These are phyloP conservation scores for Fusarium continuum DNA, from an alignment of 2,329 filamentous ascomycete genomes.

Conservation along the genomic window DNA sequence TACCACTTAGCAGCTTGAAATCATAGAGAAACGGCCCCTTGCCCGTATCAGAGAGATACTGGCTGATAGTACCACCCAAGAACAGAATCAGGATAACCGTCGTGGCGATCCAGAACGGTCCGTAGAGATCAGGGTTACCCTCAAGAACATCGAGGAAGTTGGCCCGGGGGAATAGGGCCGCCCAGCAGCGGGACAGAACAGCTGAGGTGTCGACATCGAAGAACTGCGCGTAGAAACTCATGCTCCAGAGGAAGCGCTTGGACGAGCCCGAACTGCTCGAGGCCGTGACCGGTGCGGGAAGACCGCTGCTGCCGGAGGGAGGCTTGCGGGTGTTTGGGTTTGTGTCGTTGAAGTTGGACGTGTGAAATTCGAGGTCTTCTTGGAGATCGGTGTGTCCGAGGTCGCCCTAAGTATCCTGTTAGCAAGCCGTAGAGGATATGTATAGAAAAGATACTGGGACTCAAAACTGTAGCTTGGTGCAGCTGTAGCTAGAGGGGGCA, in stretches of 20 bases:
- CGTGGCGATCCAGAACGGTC: slow-evolving; percentile 98
- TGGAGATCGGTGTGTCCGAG: slow-evolving; percentile 97
- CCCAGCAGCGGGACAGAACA: slow-evolving; percentile 85
- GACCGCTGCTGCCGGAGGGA: slow-evolving; percentile 56
- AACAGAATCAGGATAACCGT: slow-evolving; percentile 97
- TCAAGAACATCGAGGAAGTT: slow-evolving; percentile 98
- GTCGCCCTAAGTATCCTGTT: slow-evolving; percentile 73
- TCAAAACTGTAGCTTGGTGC: slow-evolving; percentile 10
- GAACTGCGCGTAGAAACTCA: slow-evolving; percentile 96
- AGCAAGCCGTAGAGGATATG: not conserved
- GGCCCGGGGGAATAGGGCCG: slow-evolving; percentile 86
- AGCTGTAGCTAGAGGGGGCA: slow-evolving; percentile 25
- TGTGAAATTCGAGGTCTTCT: slow-evolving; percentile 99
- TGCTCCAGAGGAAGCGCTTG: slow-evolving; percentile 91
- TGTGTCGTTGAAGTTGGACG: slow-evolving; percentile 80
- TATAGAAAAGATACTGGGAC: not conserved
- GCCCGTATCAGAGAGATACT: slow-evolving; percentile 78
- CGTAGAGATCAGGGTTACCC: slow-evolving; percentile 96
- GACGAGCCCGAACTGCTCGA: slow-evolving; percentile 54
- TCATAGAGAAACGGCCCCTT: slow-evolving; percentile 86
- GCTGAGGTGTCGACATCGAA: slow-evolving; percentile 97
- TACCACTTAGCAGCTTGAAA: slow-evolving; percentile 86
- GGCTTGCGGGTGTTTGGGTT: slow-evolving; percentile 60
- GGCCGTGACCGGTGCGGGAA: slow-evolving; percentile 67
- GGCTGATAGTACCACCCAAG: slow-evolving; percentile 91